Evolutionary conservation across 441 rosid genomes (phyloP), one percentile per base, ranked within the genome.

Genomic region (Melianthus villosus): DNA sequence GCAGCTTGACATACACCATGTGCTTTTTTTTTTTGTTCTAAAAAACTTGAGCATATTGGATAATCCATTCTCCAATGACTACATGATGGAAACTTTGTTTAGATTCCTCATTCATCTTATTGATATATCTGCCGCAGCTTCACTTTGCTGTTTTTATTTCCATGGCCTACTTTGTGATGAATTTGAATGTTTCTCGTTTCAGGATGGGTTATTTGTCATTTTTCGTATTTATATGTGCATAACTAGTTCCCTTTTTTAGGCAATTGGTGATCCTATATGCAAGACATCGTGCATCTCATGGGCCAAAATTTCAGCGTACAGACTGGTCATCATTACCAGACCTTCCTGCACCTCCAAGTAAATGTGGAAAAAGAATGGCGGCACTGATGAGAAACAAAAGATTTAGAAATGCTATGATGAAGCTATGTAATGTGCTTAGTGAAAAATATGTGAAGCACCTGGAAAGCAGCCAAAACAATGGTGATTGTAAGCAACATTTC

Each of bases 301-400:
- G 98, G 63, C 68, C 86, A 38, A 91, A 77, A 61, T 56, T 73
- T 62, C 78, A 77, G 45, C 84, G 93, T 37, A 70, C 75, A 22
- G 78, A 60, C 49, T 91, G 96, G 98, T 53, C 65, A 41, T 56
- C 70, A 41, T 48, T 91, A 67, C 63, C 65, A 42, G 76, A 68
- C 51, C 69, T 85, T 44, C 98, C 94, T 26, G 82, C 86, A 15
- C 53, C 71, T 53, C 86, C 72, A 42, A 38, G 15, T 48, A 50
- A 68, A 48, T 84, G 96, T 61, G 68, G 65, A 38, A 77, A 77
- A 65, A 72, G 96, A 73, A 63, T 78, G 46, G 41, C 89, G 31
- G 37, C 42, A 3, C 64, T 91, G 33, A 91, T 64, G 44, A 63
- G 58, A 60, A 73, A 70, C 36, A 48, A 34, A 46, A 67, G 52